phyloP scores from a whole-genome alignment of 1,284 basidiomycete species.

The Tetrapyrgos nigripes region DNA sequence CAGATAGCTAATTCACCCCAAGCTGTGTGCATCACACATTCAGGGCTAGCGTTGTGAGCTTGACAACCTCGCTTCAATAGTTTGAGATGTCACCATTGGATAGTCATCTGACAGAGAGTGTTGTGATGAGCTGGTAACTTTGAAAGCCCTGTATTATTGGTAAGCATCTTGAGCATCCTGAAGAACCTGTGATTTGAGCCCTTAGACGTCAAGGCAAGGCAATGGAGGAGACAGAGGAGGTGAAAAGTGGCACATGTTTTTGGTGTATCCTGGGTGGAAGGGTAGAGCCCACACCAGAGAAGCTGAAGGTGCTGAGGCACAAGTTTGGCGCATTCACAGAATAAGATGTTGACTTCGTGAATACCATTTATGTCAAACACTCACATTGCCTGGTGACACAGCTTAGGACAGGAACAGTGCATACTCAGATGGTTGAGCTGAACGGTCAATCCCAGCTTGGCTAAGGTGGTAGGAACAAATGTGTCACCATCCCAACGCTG shows the following conservation, averaged over 20 bases:
- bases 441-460: not conserved
- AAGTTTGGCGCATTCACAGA: not conserved
- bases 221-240: no score
- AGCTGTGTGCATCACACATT: not conserved
- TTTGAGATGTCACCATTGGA: not conserved
- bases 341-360: not conserved
- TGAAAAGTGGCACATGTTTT: no score
- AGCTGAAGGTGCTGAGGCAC: not conserved
- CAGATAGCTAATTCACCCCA: not conserved
- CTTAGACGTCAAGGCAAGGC: no score
- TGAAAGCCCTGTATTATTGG: not conserved
- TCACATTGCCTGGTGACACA: no score
- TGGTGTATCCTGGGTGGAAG: no score
- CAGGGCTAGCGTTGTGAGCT: not conserved
- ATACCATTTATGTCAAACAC: not conserved
- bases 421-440: not conserved
- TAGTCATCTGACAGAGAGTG: no score
- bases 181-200: no score
- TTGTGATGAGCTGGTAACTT: not conserved
- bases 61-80: not conserved
- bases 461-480: not conserved
- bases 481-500: not conserved
- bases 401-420: not conserved
- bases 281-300: not conserved
- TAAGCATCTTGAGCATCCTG: not conserved